Percentiles rank a stretch among this genome's conserved stretches.
Conservation (phyloP, 352 stramenopile genomes). For the Phytopythium vexans region DNA sequence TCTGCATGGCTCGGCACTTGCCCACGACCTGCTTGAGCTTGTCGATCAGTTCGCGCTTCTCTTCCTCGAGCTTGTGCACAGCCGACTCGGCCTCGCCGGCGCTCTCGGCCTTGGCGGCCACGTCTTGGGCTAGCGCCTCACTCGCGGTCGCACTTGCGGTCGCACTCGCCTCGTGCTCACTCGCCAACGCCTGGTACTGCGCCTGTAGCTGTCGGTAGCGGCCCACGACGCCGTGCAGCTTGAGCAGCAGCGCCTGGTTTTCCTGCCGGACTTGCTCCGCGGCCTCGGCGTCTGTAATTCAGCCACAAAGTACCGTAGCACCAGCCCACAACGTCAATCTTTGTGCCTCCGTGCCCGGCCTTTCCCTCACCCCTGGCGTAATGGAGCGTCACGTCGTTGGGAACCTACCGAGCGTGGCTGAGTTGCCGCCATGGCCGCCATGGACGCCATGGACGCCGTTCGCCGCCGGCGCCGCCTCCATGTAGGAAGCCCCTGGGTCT, state of each 20-base stretch:
- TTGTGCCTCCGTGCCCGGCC: no score
- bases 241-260: conserved; percentile 53
- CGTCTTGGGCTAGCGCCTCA: background rate
- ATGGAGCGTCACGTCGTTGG: no score
- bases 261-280: conserved; percentile 46
- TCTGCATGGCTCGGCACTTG: conserved; percentile 66
- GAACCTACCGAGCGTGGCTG: no score
- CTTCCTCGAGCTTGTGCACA: conserved; percentile 48
- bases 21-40: conserved; percentile 75
- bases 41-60: conserved; percentile 73
- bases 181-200: conserved; percentile 37
- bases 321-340: no score
- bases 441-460: no score
- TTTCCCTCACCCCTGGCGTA: no score
- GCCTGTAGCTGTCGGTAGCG: conserved; percentile 52
- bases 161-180: conserved; percentile 16
- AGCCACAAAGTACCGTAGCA: no score
- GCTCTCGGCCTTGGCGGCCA: background rate
- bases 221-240: conserved; percentile 51
- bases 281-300: conserved; percentile 6
- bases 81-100: conserved; percentile 10
- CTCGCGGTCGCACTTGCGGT: background rate
- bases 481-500: no score
- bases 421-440: no score
- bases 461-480: no score